Evolutionary conservation across 2,329 filamentous ascomycete genomes (phyloP).

Genomic region (Arthroderma uncinatum): DNA sequence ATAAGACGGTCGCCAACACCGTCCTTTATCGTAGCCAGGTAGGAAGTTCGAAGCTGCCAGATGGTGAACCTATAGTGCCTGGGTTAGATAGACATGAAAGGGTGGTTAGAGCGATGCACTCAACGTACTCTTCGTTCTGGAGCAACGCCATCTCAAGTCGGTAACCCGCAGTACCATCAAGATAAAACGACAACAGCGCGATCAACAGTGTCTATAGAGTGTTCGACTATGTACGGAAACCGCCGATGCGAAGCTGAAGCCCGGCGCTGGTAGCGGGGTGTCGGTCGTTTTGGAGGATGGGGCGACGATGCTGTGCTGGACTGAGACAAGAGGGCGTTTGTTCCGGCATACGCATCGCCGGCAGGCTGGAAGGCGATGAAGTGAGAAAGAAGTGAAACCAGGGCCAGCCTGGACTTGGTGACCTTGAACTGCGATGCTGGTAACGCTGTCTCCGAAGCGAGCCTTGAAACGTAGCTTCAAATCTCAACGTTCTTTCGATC

Average conservation of each 20-base stretch:
- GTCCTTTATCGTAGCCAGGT: constrained; percentile 53
- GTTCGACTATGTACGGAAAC: too few species aligned
- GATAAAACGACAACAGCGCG: too few species aligned
- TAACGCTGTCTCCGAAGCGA: background rate
- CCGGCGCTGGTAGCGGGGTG: background rate
- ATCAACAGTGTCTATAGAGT: too few species aligned
- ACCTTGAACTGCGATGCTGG: background rate
- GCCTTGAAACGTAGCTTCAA: background rate
- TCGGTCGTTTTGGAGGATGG: background rate
- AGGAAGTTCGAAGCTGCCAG: constrained; percentile 55
- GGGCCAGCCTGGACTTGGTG: background rate
- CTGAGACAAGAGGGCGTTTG: background rate
- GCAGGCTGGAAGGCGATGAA: background rate
- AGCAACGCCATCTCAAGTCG: constrained; percentile 35
- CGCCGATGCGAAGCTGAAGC: too few species aligned
- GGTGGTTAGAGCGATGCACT: too few species aligned
- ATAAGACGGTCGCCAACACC: constrained; percentile 56
- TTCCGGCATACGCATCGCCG: background rate
- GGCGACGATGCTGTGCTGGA: background rate
- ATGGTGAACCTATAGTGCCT: constrained; percentile 45
- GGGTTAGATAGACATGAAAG: background rate
- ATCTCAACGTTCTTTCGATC: background rate
- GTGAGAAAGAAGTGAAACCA: background rate
- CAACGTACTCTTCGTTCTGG: constrained; percentile 41
- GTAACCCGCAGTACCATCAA: background rate